Conservation (phyloP, 148 eudicot species). For the Silene latifolia region DNA sequence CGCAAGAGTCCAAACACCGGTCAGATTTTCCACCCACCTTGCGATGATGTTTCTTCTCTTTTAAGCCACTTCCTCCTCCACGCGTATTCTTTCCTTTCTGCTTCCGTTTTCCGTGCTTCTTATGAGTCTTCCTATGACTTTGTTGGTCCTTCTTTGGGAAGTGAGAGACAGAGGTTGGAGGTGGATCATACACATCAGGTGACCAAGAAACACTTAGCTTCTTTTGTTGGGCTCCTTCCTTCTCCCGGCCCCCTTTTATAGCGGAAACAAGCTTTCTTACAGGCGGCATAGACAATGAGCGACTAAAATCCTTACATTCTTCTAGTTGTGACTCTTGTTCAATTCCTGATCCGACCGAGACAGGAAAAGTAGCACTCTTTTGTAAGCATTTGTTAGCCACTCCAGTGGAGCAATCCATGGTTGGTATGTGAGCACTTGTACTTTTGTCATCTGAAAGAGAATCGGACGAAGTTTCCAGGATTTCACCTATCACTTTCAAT, state of each 20-base stretch:
- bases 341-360: constrained; percentile 8
- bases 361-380: constrained; percentile 45
- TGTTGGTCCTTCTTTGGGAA: constrained; percentile 40
- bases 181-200: constrained; percentile 87
- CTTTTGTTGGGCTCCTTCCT: constrained; percentile 42
- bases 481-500: constrained; percentile 32
- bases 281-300: constrained; percentile 50
- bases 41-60: constrained; percentile 65
- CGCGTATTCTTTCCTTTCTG: constrained; percentile 61
- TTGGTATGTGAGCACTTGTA: constrained; percentile 16
- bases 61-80: constrained; percentile 35
- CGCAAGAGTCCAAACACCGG: constrained; percentile 28
- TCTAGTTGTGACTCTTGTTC: constrained; percentile 15
- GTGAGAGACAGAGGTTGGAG: constrained; percentile 57
- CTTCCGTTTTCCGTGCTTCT: constrained; percentile 61
- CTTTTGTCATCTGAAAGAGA: constrained; percentile 25
- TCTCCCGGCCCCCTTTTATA: constrained; percentile 84
- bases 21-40: constrained; percentile 39
- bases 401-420: constrained; percentile 14
- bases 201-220: constrained; percentile 73
- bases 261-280: constrained; percentile 70
- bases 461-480: constrained; percentile 6
- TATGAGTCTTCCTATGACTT: constrained; percentile 39
- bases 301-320: constrained; percentile 20
- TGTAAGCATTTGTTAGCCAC: constrained; percentile 37